These are phyloP conservation scores for Hyaloscypha variabilis DNA, from an alignment of 495 filamentous ascomycete genomes.

Conservation along the genomic window DNA sequence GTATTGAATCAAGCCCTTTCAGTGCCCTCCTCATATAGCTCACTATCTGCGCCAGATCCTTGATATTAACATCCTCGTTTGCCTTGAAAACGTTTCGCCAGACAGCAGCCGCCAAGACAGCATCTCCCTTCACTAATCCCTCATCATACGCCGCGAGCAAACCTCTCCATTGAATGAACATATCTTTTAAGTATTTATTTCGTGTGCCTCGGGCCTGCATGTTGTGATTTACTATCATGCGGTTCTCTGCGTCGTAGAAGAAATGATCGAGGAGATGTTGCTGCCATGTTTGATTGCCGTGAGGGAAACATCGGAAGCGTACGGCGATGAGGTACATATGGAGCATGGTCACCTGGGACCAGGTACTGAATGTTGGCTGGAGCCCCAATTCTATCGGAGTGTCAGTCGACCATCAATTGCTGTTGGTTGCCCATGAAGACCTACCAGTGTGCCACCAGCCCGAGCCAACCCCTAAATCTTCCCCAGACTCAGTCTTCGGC, in stretches of 20 bases:
- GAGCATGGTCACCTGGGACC: slow-evolving; percentile 93
- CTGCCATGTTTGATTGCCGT: slow-evolving; percentile 64
- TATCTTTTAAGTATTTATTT: slow-evolving; percentile 87
- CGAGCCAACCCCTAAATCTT: slow-evolving; percentile 74
- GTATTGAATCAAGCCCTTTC: slow-evolving; percentile 60
- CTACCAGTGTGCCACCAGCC: slow-evolving; percentile 85
- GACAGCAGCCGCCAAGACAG: slow-evolving; percentile 81
- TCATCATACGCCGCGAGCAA: slow-evolving; percentile 84
- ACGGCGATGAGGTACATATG: slow-evolving; percentile 94
- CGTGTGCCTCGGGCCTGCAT: slow-evolving; percentile 65
- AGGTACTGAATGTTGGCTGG: slow-evolving; percentile 84
- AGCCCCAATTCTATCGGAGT: slow-evolving; percentile 46
- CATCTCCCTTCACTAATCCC: slow-evolving; percentile 79
- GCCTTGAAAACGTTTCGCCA: slow-evolving; percentile 94
- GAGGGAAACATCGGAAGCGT: slow-evolving; percentile 76
- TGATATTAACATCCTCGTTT: slow-evolving; percentile 68
- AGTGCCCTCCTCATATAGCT: slow-evolving; percentile 75
- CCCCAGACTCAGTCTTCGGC: slow-evolving; percentile 67
- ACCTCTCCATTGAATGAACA: slow-evolving; percentile 91
- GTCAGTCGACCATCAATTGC: background rate
- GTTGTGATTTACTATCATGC: slow-evolving; percentile 74
- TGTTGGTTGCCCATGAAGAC: slow-evolving; percentile 25
- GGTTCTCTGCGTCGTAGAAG: slow-evolving; percentile 87
- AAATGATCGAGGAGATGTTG: slow-evolving; percentile 88
- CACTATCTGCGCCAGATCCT: slow-evolving; percentile 71